A percentile compares a stretch with the other conserved stretches of the same genome.
phyloP scores from a whole-genome alignment of 2,329 filamentous ascomycete species.

The Colletotrichum acutatum region DNA sequence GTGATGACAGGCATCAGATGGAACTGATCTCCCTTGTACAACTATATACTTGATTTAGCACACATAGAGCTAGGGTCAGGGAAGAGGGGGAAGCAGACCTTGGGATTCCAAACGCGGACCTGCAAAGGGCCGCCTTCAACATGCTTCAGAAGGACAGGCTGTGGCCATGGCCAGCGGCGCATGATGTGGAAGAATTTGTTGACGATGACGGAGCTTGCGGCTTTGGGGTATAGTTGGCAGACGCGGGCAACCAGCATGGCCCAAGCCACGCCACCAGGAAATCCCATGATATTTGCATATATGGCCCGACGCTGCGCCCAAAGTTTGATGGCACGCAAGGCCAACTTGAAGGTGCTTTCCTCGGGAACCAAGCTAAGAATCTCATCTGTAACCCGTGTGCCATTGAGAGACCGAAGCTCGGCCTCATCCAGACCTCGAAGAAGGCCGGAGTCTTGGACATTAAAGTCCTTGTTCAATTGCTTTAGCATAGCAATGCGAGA shows the following conservation, averaged over 20 bases:
- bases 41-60: slow-evolving; percentile 51
- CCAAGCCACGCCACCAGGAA: slow-evolving; percentile 96
- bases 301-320: slow-evolving; percentile 95
- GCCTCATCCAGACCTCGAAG: slow-evolving; percentile 87
- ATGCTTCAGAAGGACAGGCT: slow-evolving; percentile 89
- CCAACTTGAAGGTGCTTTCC: slow-evolving; percentile 87
- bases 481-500: slow-evolving; percentile 77
- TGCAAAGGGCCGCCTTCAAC: slow-evolving; percentile 86
- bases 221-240: slow-evolving; percentile 95
- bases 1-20: slow-evolving; percentile 99
- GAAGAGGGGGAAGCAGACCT: slow-evolving; percentile 59
- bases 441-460: slow-evolving; percentile 84
- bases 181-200: slow-evolving; percentile 96
- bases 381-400: slow-evolving; percentile 93
- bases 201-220: slow-evolving; percentile 87
- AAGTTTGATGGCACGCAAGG: slow-evolving; percentile 91
- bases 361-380: slow-evolving; percentile 91
- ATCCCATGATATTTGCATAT: slow-evolving; percentile 96
- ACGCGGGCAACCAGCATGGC: slow-evolving; percentile 97
- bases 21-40: slow-evolving; percentile 82
- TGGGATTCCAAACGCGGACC: slow-evolving; percentile 94
- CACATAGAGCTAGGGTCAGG: neutral
- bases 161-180: slow-evolving; percentile 91
- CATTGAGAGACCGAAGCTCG: slow-evolving; percentile 90
- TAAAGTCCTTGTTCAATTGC: slow-evolving; percentile 77